Evolutionary conservation across 441 rosid species (phyloP), one percentile per base, ranked within the genome.

Genomic region (Gossypium aridum): DNA sequence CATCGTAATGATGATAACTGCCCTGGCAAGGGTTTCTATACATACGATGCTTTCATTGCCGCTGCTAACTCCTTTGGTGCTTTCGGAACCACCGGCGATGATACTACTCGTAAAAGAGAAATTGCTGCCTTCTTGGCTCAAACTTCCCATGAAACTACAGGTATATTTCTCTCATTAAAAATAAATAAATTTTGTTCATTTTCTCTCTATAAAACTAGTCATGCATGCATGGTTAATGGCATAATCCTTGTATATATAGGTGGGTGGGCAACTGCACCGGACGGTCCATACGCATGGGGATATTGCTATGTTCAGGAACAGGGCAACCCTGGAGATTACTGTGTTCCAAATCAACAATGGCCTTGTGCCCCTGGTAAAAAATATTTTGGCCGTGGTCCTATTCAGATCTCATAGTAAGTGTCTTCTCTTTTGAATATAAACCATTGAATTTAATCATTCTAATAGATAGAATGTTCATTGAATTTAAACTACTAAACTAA

Each of bases 41-140:
- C 82, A 10, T 89, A 87, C 5, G 82, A 86, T 8, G 87, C 90
- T 75, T 91, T 87, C 70, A 66, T 87, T 16, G 73, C 79, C 0
- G 91, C 93, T 0, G 87, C 92, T 1, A 81, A 76, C 28, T 69
- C 84, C 13, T 86, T 85, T 62, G 80, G 78, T 0, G 85, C 72
- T 2, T 91, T 89, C 12, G 96, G 83, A 2, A 82, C 86, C 54
- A 84, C 89, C 4, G 93, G 93, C 2, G 81, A 83, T 60, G 37
- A 7, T 39, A 76, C 59, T 64, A 45, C 85, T 0, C 81, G 84
- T 5, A 85, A 82, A 71, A 84, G 83, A 23, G 93, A 90, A 64
- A 64, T 89, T 16, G 91, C 90, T 13, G 95, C 95, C 53, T 90
- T 90, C 83, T 82, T 90, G 20, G 93, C 82, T 53, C 96, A 91